Base-by-base conservation (phyloP, 148 eudicot genomes). In the Chenopodium quinoa region DNA sequence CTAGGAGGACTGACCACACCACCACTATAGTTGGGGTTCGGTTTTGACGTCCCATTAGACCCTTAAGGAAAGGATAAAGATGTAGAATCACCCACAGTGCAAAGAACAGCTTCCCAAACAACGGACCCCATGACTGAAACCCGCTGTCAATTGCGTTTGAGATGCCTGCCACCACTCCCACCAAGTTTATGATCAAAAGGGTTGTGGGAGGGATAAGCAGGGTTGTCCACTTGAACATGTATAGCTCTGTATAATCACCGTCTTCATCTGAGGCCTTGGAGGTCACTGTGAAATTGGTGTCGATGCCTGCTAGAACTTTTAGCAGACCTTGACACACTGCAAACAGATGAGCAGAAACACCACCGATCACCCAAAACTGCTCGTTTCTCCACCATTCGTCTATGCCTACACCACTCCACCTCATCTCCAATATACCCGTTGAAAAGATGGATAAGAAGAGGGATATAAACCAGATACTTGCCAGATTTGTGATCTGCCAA, bases 321-420 rank as follows among this genome's bases (percentile, higher is more conserved):
- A 90, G 88, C 73, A 90, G 66, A 37, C 91, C 93, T 82, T 90
- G 93, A 86, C 89, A 90, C 37, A 90, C 90, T 0, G 90, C 93
- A 47, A 90, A 90, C 7, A 90, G 83, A 79, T 87, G 93, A 60
- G 91, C 85, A 9, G 93, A 89, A 47, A 83, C 87, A 10, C 93
- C 93, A 65, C 90, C 91, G 44, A 89, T 90, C 23, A 90, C 91
- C 93, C 93, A 88, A 66, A 90, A 90, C 70, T 90, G 92, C 80
- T 90, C 92, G 11, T 90, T 90, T 84, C 93, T 88, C 93, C 93
- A 90, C 93, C 91, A 87, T 75, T 87, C 91, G 22, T 90, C 91
- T 23, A 89, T 90, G 14, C 91, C 78, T 16, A 90, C 93, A 66
- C 90, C 93, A 80, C 91, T 89, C 93, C 93, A 90, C 75, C 90